A percentile compares a stretch with the other conserved stretches of the same genome.
These are phyloP conservation scores for Xenoacremonium recifei DNA, from an alignment of 2,329 filamentous ascomycete species.

Conservation along the genomic window DNA sequence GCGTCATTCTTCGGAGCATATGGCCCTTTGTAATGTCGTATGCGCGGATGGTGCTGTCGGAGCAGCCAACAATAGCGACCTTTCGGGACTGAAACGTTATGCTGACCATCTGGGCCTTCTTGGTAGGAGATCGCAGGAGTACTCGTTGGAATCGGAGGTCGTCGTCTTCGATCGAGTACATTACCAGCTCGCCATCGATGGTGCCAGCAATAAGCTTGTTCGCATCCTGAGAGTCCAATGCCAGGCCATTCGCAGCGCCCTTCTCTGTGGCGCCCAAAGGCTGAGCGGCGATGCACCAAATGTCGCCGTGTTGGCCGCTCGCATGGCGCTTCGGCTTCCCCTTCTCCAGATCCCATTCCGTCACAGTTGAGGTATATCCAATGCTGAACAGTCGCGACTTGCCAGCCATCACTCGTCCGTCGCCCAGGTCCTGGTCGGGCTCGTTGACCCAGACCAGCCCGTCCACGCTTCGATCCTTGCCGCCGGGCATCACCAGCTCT, in stretches of 20 bases:
- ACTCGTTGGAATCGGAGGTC: conserved; percentile 79
- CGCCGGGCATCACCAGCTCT: conserved; percentile 80
- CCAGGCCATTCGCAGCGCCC: conserved; percentile 10
- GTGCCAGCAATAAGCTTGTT: conserved; percentile 80
- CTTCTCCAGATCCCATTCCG: conserved; percentile 88
- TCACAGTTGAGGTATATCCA: conserved; percentile 86
- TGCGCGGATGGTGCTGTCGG: conserved; percentile 91
- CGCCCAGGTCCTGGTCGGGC: conserved; percentile 65
- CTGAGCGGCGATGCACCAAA: conserved; percentile 94
- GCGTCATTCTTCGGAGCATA: conserved; percentile 76
- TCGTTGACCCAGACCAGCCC: conserved; percentile 90
- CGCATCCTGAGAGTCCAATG: conserved; percentile 34
- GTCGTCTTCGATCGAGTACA: conserved; percentile 82
- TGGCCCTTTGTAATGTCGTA: conserved; percentile 81
- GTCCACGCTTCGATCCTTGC: conserved; percentile 83
- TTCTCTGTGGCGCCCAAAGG: conserved; percentile 46
- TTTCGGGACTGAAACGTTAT: conserved; percentile 85
- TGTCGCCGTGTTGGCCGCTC: conserved; percentile 90
- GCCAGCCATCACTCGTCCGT: conserved; percentile 63
- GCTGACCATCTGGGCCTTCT: conserved; percentile 86
- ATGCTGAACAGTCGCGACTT: conserved; percentile 91
- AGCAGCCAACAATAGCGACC: conserved; percentile 84
- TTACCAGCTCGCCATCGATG: conserved; percentile 83
- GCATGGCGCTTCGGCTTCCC: conserved; percentile 77
- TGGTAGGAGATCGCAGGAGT: conserved; percentile 72